A percentile compares a stretch with the other conserved stretches of the same genome.
Conservation (phyloP, 345 rosid species). For the Euclidium syriacum region DNA sequence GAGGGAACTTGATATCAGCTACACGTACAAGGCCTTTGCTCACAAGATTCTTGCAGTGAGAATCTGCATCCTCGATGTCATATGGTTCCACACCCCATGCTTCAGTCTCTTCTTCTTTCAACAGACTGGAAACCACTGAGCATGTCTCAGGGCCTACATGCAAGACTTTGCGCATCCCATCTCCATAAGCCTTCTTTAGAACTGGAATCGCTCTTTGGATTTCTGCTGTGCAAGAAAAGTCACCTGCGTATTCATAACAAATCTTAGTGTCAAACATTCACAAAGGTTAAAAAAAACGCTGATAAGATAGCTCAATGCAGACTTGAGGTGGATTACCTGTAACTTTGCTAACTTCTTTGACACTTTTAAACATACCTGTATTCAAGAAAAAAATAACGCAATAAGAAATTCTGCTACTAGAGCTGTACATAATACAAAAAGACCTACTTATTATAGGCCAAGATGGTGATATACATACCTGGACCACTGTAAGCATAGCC, state of each 20-base stretch:
- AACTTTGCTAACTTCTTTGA: slow-evolving; percentile 41
- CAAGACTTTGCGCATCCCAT: slow-evolving; percentile 84
- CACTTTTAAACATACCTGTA: slow-evolving; percentile 61
- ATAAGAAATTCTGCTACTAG: background rate
- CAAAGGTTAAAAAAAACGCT: background rate
- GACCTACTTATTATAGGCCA: background rate
- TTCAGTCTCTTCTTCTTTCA: slow-evolving; percentile 88
- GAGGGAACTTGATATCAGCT: slow-evolving; percentile 87
- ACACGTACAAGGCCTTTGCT: slow-evolving; percentile 87
- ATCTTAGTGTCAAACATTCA: background rate
- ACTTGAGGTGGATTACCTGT: slow-evolving; percentile 43
- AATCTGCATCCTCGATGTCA: slow-evolving; percentile 88
- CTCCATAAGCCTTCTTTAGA: slow-evolving; percentile 82
- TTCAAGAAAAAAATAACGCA: background rate
- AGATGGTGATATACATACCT: slow-evolving; percentile 33
- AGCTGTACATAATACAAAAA: background rate
- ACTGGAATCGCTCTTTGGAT: slow-evolving; percentile 76
- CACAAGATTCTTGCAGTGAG: slow-evolving; percentile 71
- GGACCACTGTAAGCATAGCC: slow-evolving; percentile 68
- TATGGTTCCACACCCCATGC: slow-evolving; percentile 99
- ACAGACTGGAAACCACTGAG: slow-evolving; percentile 69
- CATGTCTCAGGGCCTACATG: slow-evolving; percentile 97
- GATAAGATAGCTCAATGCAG: background rate
- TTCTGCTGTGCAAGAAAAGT: slow-evolving; percentile 74
- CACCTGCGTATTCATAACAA: slow-evolving; percentile 39